Evolutionary conservation across 768 basidiomycete species (phyloP), one percentile per base, ranked within the genome.

Genomic region (Auriscalpium vulgare): DNA sequence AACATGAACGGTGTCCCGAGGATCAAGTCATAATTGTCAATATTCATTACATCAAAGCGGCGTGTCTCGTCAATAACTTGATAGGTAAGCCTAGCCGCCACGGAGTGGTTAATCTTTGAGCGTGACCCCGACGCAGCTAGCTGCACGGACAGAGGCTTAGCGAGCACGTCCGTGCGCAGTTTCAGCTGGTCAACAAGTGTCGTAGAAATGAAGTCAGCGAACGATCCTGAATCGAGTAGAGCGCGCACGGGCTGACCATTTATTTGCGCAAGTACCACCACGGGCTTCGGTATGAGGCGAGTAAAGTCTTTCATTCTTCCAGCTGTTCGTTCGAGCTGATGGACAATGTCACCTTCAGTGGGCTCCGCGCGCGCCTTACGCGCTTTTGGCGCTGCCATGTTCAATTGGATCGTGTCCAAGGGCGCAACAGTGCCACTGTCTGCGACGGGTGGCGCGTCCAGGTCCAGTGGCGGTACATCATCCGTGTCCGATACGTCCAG

Each of bases 61-160:
- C 59, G 54, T 2, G 0, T 56, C 14, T 69, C 67, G 8, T 66
- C 59, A 0, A 78, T 71, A 0, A 45, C 21, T 55, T 76, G 71
- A 59, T 76, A 78, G 8, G 61, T 37, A 3, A 78, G 37, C 4
- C 61, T 10, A 0, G 62, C 72, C 4, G 36, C 53, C 0, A 67
- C 59, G 0, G 62, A 48, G 23, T 37, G 65, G 50, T 72, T 76
- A 0, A 79, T 63, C 51, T 71, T 71, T 0, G 73, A 67, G 0
- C 69, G 49, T 0, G 76, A 78, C 0, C 76, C 78, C 37, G 73
- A 69, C 0, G 74, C 71, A 0, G 76, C 77, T 0, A 80, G 59
- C 14, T 75, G 72, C 0, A 78, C 47, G 0, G 66, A 53, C 2
- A 78, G 17, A 2, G 71, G 75, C 29, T 66, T 65, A 0, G 50